These are phyloP conservation scores for Phytopythium delawarense DNA, from an alignment of 352 stramenopile species.

Conservation along the genomic window DNA sequence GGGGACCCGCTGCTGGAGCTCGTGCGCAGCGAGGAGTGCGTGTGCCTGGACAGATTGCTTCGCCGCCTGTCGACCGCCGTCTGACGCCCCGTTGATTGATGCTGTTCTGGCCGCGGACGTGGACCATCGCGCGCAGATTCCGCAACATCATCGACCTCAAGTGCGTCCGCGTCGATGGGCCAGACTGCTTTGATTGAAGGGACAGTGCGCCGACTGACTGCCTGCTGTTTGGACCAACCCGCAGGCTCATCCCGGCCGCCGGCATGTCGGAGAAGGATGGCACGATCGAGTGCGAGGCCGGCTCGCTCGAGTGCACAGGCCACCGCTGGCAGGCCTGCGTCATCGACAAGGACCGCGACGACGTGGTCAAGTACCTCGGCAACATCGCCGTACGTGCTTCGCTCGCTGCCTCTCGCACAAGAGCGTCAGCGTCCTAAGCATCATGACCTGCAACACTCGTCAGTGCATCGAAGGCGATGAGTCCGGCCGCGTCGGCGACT, in stretches of 20 bases:
- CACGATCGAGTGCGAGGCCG: slow-evolving; percentile 55
- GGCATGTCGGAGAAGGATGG: slow-evolving; percentile 68
- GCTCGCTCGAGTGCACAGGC: slow-evolving; percentile 63
- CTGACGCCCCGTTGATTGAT: no score
- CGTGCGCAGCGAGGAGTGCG: slow-evolving; percentile 57
- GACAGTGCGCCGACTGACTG: not conserved
- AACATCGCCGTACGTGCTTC: slow-evolving; percentile 52
- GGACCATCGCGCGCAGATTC: slow-evolving; percentile 30
- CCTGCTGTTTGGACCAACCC: not conserved
- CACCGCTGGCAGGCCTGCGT: slow-evolving; percentile 70
- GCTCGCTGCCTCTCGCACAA: not conserved
- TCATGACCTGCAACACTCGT: not conserved
- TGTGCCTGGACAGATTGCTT: not conserved
- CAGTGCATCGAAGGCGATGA: slow-evolving; percentile 79
- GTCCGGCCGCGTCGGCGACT: slow-evolving; percentile 63
- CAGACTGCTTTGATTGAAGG: no score
- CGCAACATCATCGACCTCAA: slow-evolving; percentile 65
- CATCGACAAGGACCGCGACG: slow-evolving; percentile 65
- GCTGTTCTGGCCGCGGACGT: not conserved
- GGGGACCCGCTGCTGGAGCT: slow-evolving; percentile 67
- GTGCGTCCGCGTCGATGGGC: slow-evolving; percentile 16
- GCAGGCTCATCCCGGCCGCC: slow-evolving; percentile 61
- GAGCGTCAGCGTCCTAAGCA: not conserved
- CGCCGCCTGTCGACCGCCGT: not conserved
- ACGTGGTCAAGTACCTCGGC: slow-evolving; percentile 73